Base-by-base conservation (phyloP, 2,329 filamentous ascomycete species). In the Penicillium sp. region DNA sequence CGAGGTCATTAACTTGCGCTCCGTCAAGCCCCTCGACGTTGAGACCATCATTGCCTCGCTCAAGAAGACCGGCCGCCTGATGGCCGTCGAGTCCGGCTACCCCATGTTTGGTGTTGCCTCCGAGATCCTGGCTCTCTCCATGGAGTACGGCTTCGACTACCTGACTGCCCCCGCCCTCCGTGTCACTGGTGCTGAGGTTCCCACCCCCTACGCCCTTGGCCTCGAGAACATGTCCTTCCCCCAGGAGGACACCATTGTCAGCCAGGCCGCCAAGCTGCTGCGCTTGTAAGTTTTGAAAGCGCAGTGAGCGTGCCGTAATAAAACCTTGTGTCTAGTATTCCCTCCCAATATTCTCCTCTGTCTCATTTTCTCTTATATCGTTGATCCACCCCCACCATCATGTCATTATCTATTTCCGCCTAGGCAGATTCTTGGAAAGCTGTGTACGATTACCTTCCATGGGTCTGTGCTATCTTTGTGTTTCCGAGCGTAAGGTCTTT, bases 91-190 rank as follows among this genome's bases (percentile, higher is more conserved):
- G 82, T 97, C 92, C 58, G 95, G 94, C 66, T 99, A 93, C 87
- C 95, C 95, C 64, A 91, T 91, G 73, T 99, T 93, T 75, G 95
- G 95, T 76, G 92, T 99, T 69, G 86, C 89, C 60, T 86, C 94
- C 59, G 95, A 99, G 83, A 92, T 99, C 71, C 86, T 99, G 65
- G 95, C 95, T 61, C 84, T 97, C 62, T 89, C 92, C 64, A 96
- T 96, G 90, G 95, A 99, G 82, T 99, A 98, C 79, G 93, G 87
- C 65, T 99, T 98, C 75, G 95, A 99, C 83, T 98, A 96, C 83
- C 89, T 99, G 67, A 89, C 97, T 73, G 92, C 92, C 58, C 95
- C 95, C 50, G 95, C 92, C 63, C 90, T 94, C 79, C 89, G 95
- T 78, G 88, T 99, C 73, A 98, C 95, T 60, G 95, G 95, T 77